Evolutionary conservation across 352 stramenopile species (phyloP).

Genomic region (Globisporangium apiculatum): DNA sequence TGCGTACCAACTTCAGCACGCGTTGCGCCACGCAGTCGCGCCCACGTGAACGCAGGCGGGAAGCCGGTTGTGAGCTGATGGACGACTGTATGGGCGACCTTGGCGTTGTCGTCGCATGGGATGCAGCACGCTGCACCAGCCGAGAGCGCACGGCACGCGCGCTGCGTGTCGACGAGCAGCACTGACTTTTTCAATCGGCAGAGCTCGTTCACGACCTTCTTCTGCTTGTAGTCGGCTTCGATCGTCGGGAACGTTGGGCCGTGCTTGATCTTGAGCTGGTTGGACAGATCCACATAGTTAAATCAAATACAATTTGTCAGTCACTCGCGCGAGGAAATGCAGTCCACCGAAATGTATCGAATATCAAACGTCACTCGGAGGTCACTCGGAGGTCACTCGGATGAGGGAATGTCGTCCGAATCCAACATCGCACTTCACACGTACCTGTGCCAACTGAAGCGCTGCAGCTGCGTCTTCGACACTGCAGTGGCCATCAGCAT

Average conservation of each 20-base stretch:
- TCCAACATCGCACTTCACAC: too few relatives aligned
- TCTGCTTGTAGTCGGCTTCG: conserved; percentile 64
- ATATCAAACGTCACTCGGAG: too few relatives aligned
- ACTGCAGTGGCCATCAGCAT: conserved; percentile 68
- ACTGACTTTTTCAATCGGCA: conserved; percentile 63
- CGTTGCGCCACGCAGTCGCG: conserved; percentile 35
- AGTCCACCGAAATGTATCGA: too few relatives aligned
- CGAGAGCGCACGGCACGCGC: conserved; percentile 53
- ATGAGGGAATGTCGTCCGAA: too few relatives aligned
- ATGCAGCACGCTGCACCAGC: conserved; percentile 57
- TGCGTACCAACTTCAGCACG: conserved; percentile 33
- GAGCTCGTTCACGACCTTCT: conserved; percentile 77
- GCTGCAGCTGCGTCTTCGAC: conserved; percentile 74
- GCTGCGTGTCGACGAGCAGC: conserved; percentile 65
- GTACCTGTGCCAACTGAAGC: conserved; percentile 54
- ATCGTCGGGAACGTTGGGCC: conserved; percentile 68
- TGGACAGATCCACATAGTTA: not conserved
- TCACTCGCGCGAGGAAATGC: too few relatives aligned
- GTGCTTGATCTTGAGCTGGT: conserved; percentile 68
- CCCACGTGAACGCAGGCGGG: conserved; percentile 76
- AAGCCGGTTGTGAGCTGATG: conserved; percentile 81
- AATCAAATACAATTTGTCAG: not conserved
- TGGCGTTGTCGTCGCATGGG: conserved; percentile 32
- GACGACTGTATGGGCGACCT: conserved; percentile 48
- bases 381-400: too few relatives aligned